Evolutionary conservation across 371 early-diverging fungal genomes (phyloP).

Genomic region (Mucor indicus): DNA sequence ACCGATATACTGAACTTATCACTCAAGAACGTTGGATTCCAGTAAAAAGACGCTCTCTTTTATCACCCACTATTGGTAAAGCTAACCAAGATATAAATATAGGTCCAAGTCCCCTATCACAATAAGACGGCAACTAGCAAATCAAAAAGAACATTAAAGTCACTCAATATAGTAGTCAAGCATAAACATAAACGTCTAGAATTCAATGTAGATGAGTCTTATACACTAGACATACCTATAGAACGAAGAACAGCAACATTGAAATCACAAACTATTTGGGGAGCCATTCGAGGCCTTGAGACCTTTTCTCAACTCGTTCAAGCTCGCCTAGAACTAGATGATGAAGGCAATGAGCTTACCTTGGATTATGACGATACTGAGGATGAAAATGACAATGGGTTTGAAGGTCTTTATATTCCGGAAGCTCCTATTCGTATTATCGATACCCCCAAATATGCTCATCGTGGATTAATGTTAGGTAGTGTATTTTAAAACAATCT

Average conservation of each 20-base stretch:
- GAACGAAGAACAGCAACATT: slow-evolving; percentile 42
- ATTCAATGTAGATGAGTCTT: slow-evolving; percentile 62
- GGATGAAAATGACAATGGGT: slow-evolving; percentile 19
- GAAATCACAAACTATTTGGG: slow-evolving; percentile 66
- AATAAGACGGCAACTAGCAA: not conserved
- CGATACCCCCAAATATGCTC: slow-evolving; percentile 67
- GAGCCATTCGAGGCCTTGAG: slow-evolving; percentile 74
- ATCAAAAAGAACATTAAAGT: slow-evolving; percentile 7
- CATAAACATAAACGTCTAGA: slow-evolving; percentile 35
- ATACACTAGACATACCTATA: slow-evolving; percentile 52
- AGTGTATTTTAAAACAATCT: not conserved
- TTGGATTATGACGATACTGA: slow-evolving; percentile 7
- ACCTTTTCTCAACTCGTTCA: slow-evolving; percentile 73
- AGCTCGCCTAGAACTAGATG: slow-evolving; percentile 12
- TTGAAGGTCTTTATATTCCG: slow-evolving; percentile 35
- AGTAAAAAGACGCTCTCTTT: slow-evolving; percentile 13
- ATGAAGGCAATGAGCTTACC: not conserved
- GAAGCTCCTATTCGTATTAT: slow-evolving; percentile 61
- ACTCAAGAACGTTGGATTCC: slow-evolving; percentile 39
- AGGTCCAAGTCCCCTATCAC: slow-evolving; percentile 25
- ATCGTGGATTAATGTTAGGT: slow-evolving; percentile 72
- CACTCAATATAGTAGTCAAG: slow-evolving; percentile 31
- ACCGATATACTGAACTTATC: slow-evolving; percentile 33
- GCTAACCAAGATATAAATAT: not conserved
- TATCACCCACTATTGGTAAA: not conserved